These are phyloP conservation scores for Colletotrichum eremochloae DNA, from an alignment of 2,329 filamentous ascomycete species.

Conservation along the genomic window DNA sequence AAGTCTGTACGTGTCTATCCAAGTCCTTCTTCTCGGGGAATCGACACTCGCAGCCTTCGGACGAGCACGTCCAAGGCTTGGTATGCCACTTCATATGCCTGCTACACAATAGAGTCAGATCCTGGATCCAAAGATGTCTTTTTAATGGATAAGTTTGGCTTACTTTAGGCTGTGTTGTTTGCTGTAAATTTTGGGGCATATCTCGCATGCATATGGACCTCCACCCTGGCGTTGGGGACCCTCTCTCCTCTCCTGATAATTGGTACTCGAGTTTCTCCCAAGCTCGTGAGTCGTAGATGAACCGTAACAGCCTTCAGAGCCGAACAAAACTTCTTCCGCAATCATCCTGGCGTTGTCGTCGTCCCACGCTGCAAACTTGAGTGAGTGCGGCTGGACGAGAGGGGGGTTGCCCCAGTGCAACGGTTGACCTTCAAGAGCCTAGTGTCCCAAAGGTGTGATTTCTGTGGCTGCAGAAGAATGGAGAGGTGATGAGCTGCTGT, in stretches of 20 bases:
- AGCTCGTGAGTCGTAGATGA: accelerated
- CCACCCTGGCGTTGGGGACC: not conserved
- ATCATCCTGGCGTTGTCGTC: not conserved
- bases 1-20: not conserved
- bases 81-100: slow-evolving; percentile 11
- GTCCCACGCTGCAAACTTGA: not conserved
- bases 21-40: slow-evolving; percentile 10
- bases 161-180: not conserved
- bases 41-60: not conserved
- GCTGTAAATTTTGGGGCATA: not conserved
- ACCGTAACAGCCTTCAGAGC: no score
- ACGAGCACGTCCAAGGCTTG: not conserved
- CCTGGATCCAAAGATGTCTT: no score
- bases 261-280: not conserved
- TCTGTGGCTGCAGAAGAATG: not conserved
- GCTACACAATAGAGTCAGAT: not conserved
- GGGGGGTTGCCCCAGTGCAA: not conserved
- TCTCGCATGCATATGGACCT: not conserved
- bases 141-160: not conserved
- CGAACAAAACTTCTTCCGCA: not conserved
- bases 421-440: slow-evolving; percentile 7
- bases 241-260: not conserved
- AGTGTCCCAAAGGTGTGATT: not conserved
- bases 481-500: no score
- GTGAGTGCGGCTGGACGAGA: not conserved